Conservation (phyloP, 225 moss, liverwort and hornwort species). For the Bryum argenteum region DNA sequence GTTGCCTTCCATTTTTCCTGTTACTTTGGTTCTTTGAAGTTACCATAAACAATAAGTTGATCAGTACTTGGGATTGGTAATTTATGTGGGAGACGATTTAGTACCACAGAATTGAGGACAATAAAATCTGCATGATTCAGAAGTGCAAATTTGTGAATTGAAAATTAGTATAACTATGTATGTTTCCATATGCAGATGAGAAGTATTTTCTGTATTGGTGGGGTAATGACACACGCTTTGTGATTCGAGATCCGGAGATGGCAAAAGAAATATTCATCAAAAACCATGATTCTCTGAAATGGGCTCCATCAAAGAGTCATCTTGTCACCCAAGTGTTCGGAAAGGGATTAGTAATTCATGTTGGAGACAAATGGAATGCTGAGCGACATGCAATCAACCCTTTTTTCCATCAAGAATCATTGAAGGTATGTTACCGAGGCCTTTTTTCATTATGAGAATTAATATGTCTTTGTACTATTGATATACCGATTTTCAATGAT, state of each 20-base stretch:
- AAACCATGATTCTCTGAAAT: slow-evolving; percentile 22
- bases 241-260: slow-evolving; percentile 43
- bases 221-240: slow-evolving; percentile 29
- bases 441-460: too few relatives aligned
- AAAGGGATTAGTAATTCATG: slow-evolving; percentile 21
- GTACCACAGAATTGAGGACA: too few relatives aligned
- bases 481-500: too few relatives aligned
- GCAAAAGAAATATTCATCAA: slow-evolving; percentile 45
- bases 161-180: neutral
- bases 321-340: slow-evolving; percentile 27
- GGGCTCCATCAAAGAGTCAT: slow-evolving; percentile 1
- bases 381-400: slow-evolving; percentile 49
- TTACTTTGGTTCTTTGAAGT: too few relatives aligned
- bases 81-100: too few relatives aligned
- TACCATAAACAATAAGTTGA: too few relatives aligned
- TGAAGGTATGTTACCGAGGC: slow-evolving; percentile 35
- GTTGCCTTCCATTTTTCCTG: too few relatives aligned
- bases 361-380: slow-evolving; percentile 36
- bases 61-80: too few relatives aligned
- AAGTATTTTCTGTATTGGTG: slow-evolving; percentile 43
- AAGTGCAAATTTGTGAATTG: neutral
- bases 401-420: slow-evolving; percentile 45
- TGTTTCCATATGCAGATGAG: slow-evolving; percentile 19
- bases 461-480: too few relatives aligned
- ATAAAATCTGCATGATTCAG: too few relatives aligned